Evolutionary conservation across 768 basidiomycete genomes (phyloP).

Genomic region (Hortiboletus campestris): DNA sequence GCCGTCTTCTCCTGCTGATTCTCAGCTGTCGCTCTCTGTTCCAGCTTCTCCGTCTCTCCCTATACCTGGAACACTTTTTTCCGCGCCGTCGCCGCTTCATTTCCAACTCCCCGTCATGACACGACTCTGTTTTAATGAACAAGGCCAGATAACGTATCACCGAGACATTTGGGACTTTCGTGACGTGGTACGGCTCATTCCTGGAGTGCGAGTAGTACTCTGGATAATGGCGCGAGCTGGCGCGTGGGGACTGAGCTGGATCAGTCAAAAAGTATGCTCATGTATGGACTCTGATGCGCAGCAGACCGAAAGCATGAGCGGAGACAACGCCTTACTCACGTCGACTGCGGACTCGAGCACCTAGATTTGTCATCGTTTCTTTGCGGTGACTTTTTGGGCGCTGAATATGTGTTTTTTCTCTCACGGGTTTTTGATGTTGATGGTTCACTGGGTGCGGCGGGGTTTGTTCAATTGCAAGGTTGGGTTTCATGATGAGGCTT

Average conservation of each 20-base stretch:
- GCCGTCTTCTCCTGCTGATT: slow-evolving; percentile 31
- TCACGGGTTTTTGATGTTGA: background rate
- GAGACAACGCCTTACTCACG: slow-evolving; percentile 14
- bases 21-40: slow-evolving; percentile 26
- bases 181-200: slow-evolving; percentile 71
- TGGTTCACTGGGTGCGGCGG: background rate
- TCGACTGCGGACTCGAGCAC: slow-evolving; percentile 2
- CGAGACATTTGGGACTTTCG: slow-evolving; percentile 80
- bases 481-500: background rate
- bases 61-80: slow-evolving; percentile 56
- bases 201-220: slow-evolving; percentile 62
- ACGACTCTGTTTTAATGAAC: slow-evolving; percentile 75
- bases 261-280: slow-evolving; percentile 20
- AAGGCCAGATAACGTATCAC: slow-evolving; percentile 76
- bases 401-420: background rate
- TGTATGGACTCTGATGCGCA: background rate
- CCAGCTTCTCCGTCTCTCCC: slow-evolving; percentile 48
- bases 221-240: slow-evolving; percentile 67
- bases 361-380: slow-evolving; percentile 6
- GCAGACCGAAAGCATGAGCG: background rate
- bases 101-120: slow-evolving; percentile 70
- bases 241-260: slow-evolving; percentile 53
- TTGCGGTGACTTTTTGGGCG: background rate
- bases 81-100: slow-evolving; percentile 69
- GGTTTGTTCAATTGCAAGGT: background rate